Base-by-base conservation (phyloP, 257 asterid genomes). In the Capsicum rhomboideum region DNA sequence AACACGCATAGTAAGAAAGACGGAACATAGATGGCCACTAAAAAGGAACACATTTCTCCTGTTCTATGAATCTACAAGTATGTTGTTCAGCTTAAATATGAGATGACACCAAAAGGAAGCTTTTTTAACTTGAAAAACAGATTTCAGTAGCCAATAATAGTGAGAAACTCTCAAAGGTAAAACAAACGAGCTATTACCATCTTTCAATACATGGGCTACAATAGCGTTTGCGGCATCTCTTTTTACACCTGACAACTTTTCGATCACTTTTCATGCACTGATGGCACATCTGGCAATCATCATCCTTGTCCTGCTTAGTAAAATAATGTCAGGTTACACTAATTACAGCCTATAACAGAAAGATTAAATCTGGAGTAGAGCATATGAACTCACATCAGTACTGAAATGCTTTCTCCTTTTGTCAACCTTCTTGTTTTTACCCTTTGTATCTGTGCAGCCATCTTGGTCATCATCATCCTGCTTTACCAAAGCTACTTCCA, bases 221-320 rank as follows among this genome's bases (percentile, higher is more conserved):
- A 75, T 92, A 92, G 49, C 96, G 94, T 67, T 83, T 88, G 18
- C 34, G 82, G 16, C 85, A 78, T 34, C 90, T 83, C 59, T 71
- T 55, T 85, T 83, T 84, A 85, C 96, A 92, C 79, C 95, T 83
- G 40, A 85, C 90, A 59, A 92, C 94, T 69, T 84, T 82, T 86
- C 88, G 89, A 79, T 84, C 87, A 75, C 92, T 92, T 64, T 5
- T 79, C 91, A 85, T 83, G 90, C 96, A 92, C 64, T 92, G 96
- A 87, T 92, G 96, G 78, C 96, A 92, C 94, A 91, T 92, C 87
- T 83, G 90, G 87, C 74, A 87, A 55, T 89, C 84, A 84, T 92
- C 94, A 0, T 54, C 75, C 1, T 87, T 84, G 31, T 58, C 90
- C 95, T 92, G 91, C 50, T 44, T 61, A 82, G 81, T 79, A 85